Percentiles rank a stretch among this genome's conserved stretches.
Evolutionary conservation across 495 filamentous ascomycete genomes (phyloP).

Genomic region (Neurospora sp.): DNA sequence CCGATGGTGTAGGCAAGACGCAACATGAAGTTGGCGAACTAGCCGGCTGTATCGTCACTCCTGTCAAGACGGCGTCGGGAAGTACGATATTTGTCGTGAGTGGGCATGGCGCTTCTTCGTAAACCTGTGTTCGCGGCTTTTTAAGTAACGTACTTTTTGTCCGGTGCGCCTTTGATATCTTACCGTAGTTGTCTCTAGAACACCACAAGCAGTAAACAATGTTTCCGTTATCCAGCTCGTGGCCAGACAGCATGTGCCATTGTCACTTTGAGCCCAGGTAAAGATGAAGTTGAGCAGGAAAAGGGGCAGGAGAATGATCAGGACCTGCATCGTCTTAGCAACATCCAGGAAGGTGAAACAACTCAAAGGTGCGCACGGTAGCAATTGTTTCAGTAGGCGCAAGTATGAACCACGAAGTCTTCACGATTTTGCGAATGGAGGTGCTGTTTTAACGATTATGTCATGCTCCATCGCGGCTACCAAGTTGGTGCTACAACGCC

Average conservation of each 20-base stretch:
- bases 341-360: not conserved
- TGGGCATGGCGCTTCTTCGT: not conserved
- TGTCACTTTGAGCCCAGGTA: not conserved
- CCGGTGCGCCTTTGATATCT: not conserved
- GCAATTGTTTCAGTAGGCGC: not conserved
- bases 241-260: slow-evolving; percentile 5
- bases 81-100: slow-evolving; percentile 9
- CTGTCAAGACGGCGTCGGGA: slow-evolving; percentile 5
- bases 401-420: not conserved
- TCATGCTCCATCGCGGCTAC: not conserved
- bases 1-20: slow-evolving; percentile 8
- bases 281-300: not conserved
- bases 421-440: not conserved
- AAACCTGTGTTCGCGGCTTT: not conserved
- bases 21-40: slow-evolving; percentile 16
- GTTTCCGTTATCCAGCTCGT: slow-evolving; percentile 13
- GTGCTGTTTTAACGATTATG: not conserved
- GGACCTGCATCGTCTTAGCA: not conserved
- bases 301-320: not conserved
- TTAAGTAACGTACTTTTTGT: not conserved
- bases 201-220: slow-evolving; percentile 6
- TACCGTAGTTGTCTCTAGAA: slow-evolving; percentile 8
- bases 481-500: not conserved
- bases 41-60: slow-evolving; percentile 12
- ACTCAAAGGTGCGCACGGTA: not conserved